phyloP scores from a whole-genome alignment of 768 basidiomycete genomes.

The Agaricus bisporus region DNA sequence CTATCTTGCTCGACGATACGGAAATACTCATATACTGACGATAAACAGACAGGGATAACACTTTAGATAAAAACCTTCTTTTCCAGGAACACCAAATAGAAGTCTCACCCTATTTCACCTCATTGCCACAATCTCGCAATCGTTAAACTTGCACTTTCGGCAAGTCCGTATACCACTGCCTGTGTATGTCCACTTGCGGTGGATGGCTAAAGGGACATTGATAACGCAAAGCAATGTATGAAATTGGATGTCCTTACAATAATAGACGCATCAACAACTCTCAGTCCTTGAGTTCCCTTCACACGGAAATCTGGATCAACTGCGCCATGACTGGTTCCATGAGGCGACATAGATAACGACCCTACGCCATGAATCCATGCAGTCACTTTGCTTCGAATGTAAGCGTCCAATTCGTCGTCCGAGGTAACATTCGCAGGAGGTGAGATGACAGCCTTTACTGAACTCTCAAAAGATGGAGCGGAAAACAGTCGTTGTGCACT shows the following conservation, averaged over 20 bases:
- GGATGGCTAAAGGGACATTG: too few species aligned
- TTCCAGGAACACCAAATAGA: too few species aligned
- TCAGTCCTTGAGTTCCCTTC: constrained; percentile 26
- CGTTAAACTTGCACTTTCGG: too few species aligned
- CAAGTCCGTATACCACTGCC: too few species aligned
- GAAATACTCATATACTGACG: too few species aligned
- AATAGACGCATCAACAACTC: constrained; percentile 32
- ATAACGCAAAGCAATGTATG: too few species aligned
- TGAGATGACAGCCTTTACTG: neutral
- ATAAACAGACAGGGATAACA: too few species aligned
- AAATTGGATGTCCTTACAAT: constrained; percentile 17
- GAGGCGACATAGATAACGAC: constrained; percentile 25
- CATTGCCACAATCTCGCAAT: too few species aligned
- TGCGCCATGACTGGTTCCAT: constrained; percentile 23
- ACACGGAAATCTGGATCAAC: constrained; percentile 31
- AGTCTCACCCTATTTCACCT: too few species aligned
- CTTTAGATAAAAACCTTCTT: too few species aligned
- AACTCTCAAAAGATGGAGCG: constrained; percentile 1
- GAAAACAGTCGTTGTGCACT: constrained; percentile 11
- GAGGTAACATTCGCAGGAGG: constrained; percentile 3
- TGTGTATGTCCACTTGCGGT: too few species aligned
- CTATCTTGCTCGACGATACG: too few species aligned
- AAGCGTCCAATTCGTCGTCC: constrained; percentile 7
- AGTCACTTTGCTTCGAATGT: constrained; percentile 14
- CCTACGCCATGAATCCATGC: constrained; percentile 26